phyloP scores from a whole-genome alignment of 192 early-diverging fungal species.

The Anaeromyces robustus region DNA sequence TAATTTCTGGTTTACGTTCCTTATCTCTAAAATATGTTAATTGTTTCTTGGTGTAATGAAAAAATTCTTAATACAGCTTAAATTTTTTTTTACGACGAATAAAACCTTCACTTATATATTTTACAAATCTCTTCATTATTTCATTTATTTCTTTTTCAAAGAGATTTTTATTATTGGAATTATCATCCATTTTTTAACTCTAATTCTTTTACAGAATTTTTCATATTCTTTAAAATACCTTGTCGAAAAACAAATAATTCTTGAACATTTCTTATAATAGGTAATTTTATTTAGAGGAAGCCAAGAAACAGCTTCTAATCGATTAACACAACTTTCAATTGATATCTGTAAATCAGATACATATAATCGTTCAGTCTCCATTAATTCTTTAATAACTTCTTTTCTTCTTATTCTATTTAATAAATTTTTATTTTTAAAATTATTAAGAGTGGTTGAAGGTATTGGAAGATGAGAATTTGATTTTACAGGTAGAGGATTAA shows the following conservation, averaged over 20 bases:
- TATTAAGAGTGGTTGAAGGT: not conserved
- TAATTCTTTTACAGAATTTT: not conserved
- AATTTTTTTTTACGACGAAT: not conserved
- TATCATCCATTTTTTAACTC: not conserved
- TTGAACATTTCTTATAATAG: not conserved
- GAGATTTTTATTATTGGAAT: not conserved
- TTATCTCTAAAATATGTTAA: not conserved
- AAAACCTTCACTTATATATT: not conserved
- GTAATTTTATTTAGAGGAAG: not conserved
- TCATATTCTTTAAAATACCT: not conserved
- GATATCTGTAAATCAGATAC: not conserved
- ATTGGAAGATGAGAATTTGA: not conserved
- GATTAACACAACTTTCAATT: not conserved
- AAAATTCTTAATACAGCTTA: not conserved
- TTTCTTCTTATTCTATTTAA: not conserved
- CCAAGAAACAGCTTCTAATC: not conserved
- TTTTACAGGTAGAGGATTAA: not conserved
- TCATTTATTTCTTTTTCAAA: not conserved
- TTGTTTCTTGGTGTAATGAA: not conserved
- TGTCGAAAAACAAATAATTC: not conserved
- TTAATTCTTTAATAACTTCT: not conserved
- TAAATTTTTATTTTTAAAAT: not conserved
- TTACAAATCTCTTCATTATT: not conserved
- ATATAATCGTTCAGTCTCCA: not conserved
- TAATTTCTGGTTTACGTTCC: not conserved